These are phyloP conservation scores for Penicillium bovifimosum DNA, from an alignment of 495 filamentous ascomycete species.

Conservation along the genomic window DNA sequence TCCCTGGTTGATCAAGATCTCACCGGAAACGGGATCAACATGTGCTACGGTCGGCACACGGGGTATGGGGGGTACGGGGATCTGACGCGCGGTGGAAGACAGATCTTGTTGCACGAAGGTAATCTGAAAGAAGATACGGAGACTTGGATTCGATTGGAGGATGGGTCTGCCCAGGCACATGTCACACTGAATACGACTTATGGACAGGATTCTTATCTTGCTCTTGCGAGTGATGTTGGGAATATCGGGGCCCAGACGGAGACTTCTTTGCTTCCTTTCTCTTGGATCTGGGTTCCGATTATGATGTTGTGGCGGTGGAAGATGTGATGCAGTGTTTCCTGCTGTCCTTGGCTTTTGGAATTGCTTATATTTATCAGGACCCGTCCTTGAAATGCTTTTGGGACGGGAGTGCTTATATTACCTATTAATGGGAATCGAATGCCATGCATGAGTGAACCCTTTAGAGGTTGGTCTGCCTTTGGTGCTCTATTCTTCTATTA, in stretches of 20 bases:
- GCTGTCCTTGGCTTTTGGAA: too few species aligned
- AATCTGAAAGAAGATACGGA: constrained; percentile 36
- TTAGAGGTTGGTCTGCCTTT: too few species aligned
- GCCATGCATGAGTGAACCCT: not conserved
- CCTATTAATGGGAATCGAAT: too few species aligned
- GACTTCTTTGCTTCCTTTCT: not conserved
- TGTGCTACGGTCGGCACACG: constrained; percentile 67
- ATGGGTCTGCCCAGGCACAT: constrained; percentile 46
- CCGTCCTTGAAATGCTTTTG: too few species aligned
- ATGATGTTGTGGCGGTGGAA: constrained; percentile 7
- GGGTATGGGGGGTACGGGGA: constrained; percentile 69
- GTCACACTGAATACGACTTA: constrained; percentile 67
- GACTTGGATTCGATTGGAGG: constrained; percentile 64
- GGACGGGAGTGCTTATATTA: too few species aligned
- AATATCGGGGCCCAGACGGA: not conserved
- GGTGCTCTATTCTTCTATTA: not conserved
- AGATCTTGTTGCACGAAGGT: constrained; percentile 46
- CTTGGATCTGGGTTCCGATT: constrained; percentile 11
- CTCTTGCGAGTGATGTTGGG: not conserved
- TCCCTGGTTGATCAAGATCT: constrained; percentile 25
- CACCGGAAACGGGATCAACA: constrained; percentile 36
- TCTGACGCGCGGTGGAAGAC: constrained; percentile 56
- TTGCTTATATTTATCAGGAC: too few species aligned
- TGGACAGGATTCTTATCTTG: constrained; percentile 43
- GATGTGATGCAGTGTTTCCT: not conserved